Evolutionary conservation across 2,329 filamentous ascomycete genomes (phyloP).

Genomic region (Hypoxylon sp.): DNA sequence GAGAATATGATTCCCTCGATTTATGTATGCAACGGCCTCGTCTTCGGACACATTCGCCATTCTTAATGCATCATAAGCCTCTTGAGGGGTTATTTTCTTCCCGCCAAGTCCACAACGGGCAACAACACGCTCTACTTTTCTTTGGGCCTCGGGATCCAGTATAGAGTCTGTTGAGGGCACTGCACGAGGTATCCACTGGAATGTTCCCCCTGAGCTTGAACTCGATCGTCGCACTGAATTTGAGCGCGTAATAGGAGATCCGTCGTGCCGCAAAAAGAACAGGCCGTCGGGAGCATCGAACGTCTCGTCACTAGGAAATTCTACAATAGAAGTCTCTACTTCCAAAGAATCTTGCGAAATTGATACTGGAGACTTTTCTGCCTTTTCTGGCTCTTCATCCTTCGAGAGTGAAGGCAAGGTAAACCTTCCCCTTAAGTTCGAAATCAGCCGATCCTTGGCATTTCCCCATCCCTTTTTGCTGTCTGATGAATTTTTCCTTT

Average conservation of each 20-base stretch:
- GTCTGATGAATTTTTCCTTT: neutral
- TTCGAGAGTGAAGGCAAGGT: neutral
- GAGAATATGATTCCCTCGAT: slow-evolving; percentile 5
- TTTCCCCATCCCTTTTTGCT: neutral
- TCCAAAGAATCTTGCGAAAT: neutral
- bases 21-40: slow-evolving; percentile 5
- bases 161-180: slow-evolving; percentile 1
- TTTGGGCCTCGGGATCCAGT: slow-evolving; percentile 11
- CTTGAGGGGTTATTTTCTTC: slow-evolving; percentile 8
- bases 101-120: slow-evolving; percentile 9
- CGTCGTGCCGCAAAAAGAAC: neutral
- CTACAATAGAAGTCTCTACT: neutral
- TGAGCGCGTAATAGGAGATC: neutral
- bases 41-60: slow-evolving; percentile 6
- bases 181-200: slow-evolving; percentile 12
- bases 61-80: slow-evolving; percentile 20
- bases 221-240: neutral
- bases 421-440: neutral
- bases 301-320: neutral
- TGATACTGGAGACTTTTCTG: too few relatives aligned
- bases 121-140: slow-evolving; percentile 9
- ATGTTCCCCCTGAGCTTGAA: neutral
- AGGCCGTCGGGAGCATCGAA: neutral
- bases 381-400: neutral
- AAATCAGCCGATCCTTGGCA: neutral